Evolutionary conservation across 805 yeast genomes (phyloP), one percentile per base, ranked within the genome.

Genomic region (Tetrapisispora phaffii): DNA sequence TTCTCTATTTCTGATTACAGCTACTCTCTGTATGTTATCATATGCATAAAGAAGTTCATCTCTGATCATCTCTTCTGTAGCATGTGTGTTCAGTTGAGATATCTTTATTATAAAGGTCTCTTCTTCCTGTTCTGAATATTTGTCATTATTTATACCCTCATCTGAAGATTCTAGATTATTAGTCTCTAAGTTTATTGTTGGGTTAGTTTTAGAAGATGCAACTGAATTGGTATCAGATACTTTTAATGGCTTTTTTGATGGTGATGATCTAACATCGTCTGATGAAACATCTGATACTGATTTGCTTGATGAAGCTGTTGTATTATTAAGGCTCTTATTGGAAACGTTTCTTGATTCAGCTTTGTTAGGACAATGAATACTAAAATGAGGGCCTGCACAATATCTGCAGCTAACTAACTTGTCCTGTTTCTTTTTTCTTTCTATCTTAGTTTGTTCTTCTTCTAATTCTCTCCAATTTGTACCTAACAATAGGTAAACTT

Each of bases 301-400:
- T 26, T 26, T 26, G 12, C 29, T 26, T 8, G 29, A 32, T 3
- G 34, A n/a, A 17, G n/a, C 19, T 15, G 7, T 32, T n/a, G 20
- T n/a, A n/a, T 10, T 32, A 17, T 32, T 32, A 12, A 16, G 4
- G 12, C n/a, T 32, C 34, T 17, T 32, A 32, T 32, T 32, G 3
- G 22, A n/a, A n/a, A 16, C 2, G 9, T 40, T 24, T 24, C 33
- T 40, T 4, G 19, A 16, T 16, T 17, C 51, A 19, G 29, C 7
- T 23, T 21, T 33, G 2, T 17, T 22, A 7, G 97, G 97, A 84
- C 98, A 93, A 71, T 83, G 82, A 64, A 87, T 71, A 35, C 97
- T 85, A 76, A 80, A 85, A 74, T 93, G 99, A 55, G 79, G 83
- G 61, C 95, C 96, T 47, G 84, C 84, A 82, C 99, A 93, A 44